Evolutionary conservation across 192 early-diverging fungal species (phyloP).

Genomic region (Podila clonocystis): DNA sequence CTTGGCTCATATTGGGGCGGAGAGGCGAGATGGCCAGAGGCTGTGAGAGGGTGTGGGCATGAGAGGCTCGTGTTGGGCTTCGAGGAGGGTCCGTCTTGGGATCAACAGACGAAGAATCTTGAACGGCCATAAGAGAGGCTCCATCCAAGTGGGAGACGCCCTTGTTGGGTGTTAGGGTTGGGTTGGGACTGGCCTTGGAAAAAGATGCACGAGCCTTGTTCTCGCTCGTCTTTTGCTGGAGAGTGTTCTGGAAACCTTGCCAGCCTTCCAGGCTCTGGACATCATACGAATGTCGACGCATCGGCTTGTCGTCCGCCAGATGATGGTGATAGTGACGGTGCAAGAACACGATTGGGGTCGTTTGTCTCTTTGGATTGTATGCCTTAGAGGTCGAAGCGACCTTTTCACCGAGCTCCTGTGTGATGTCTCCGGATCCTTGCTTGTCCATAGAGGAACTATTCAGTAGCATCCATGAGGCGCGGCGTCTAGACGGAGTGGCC

Average conservation of each 20-base stretch:
- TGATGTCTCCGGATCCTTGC: not conserved
- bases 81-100: not conserved
- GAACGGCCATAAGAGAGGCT: too few relatives aligned
- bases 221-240: not conserved
- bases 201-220: too few relatives aligned
- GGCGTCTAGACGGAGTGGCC: not conserved
- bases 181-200: too few relatives aligned
- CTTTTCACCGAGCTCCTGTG: too few relatives aligned
- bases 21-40: not conserved
- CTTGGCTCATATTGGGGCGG: not conserved
- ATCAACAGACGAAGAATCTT: too few relatives aligned
- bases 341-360: not conserved
- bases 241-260: not conserved
- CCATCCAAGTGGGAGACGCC: too few relatives aligned
- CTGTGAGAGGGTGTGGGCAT: not conserved
- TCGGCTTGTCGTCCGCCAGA: not conserved
- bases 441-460: not conserved
- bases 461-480: not conserved
- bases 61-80: not conserved
- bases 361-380: not conserved
- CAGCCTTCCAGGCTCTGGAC: not conserved
- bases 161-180: too few relatives aligned
- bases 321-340: not conserved
- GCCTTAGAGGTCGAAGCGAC: not conserved
- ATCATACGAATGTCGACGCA: not conserved